Evolutionary conservation across 2,329 filamentous ascomycete genomes (phyloP), one percentile per base, ranked within the genome.

Genomic region (Aureobasidium leucospermi): DNA sequence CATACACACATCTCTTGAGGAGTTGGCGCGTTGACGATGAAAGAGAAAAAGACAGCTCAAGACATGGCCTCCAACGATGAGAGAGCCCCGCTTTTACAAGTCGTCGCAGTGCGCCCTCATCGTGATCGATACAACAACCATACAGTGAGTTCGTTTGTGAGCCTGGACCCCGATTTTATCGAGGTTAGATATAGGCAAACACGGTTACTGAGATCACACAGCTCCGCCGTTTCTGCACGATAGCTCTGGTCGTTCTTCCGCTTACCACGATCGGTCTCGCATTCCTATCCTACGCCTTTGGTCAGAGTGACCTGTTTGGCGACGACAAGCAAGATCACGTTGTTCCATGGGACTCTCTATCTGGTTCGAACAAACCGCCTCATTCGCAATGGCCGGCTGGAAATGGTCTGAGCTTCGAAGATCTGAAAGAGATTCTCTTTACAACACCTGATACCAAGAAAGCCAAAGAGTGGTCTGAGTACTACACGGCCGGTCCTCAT

Each of bases 171-270:
- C 28, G 47, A 10, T 16, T 32, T 8, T 13, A 10, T 34, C 39
- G 41, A 36, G 15, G 8, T 15, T 34, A n/a, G 47, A 38, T 38
- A 28, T n/a, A 38, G 6, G 31, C 41, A 56, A 56, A 38, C 15
- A 53, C 32, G 23, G 10, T 23, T 4, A 19, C 47, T 52, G 5
- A 59, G 8, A 46, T 38, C n/a, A 23, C 16, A 32, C 51, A 73
- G 71, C 70, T 85, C 47, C 84, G 86, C 53, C 83, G 85, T 60
- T 83, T 87, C 71, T 89, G 85, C 69, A 87, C 84, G 43, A 76
- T 88, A 60, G 78, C 81, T 23, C 69, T 79, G 32, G 66, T 67
- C 23, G 62, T 67, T 38, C 65, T 74, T 6, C 72, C 75, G n/a
- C 61, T 76, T 46, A 61, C 73, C 15, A 73, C 74, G 39, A 64